A percentile compares a stretch with the other conserved stretches of the same genome.
Conservation (phyloP, 2,329 filamentous ascomycete genomes). For the Cryphonectria carpinicola region DNA sequence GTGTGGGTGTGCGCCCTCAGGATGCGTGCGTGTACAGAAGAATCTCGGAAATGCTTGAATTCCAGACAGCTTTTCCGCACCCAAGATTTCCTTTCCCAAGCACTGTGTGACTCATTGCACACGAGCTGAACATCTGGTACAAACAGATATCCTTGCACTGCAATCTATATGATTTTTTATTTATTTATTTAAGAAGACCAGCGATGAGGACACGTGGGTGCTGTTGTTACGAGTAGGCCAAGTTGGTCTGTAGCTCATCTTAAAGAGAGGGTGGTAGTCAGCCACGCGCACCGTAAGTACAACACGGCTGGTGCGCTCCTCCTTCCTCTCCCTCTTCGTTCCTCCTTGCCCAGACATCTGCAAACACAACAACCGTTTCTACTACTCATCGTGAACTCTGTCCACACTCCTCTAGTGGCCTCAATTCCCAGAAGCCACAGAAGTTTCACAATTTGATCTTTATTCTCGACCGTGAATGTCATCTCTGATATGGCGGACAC, state of each 20-base stretch:
- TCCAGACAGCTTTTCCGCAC: neutral
- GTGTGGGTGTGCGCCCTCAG: neutral
- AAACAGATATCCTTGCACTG: neutral
- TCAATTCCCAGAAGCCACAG: neutral
- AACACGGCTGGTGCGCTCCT: neutral
- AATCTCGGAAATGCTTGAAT: neutral
- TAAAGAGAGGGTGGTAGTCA: neutral
- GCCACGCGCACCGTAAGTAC: slow-evolving; percentile 7
- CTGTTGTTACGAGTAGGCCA: neutral
- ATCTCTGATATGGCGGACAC: slow-evolving; percentile 3
- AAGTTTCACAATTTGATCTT: neutral
- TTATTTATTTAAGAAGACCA: slow-evolving; percentile 14
- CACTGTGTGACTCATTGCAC: neutral
- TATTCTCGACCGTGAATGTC: neutral
- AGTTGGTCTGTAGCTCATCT: slow-evolving; percentile 2
- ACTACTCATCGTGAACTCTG: neutral
- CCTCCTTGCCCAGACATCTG: neutral
- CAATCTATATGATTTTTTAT: neutral
- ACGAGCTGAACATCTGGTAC: neutral
- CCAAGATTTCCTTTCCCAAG: neutral
- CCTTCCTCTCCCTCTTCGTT: neutral
- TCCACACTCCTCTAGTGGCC: neutral
- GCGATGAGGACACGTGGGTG: slow-evolving; percentile 35
- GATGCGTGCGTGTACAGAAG: neutral
- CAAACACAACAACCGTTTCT: neutral